These are phyloP conservation scores for Sporothrix humicola DNA, from an alignment of 2,329 filamentous ascomycete genomes.

Conservation along the genomic window DNA sequence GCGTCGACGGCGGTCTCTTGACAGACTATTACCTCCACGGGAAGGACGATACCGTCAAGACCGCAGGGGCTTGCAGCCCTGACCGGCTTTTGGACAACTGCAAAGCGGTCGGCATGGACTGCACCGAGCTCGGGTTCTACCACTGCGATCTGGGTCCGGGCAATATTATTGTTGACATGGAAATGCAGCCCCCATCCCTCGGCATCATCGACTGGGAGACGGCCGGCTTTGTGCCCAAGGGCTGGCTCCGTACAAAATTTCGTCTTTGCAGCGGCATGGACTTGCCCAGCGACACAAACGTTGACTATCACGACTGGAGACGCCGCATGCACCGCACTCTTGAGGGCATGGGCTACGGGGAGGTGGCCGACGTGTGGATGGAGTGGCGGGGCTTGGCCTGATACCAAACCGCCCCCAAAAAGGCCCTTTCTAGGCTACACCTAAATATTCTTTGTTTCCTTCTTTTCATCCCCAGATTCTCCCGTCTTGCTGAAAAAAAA, in stretches of 20 bases:
- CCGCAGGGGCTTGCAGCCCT: neutral
- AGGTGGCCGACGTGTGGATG: slow-evolving; percentile 22
- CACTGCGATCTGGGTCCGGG: slow-evolving; percentile 17
- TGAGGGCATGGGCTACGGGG: slow-evolving; percentile 1
- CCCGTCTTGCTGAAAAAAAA: no score
- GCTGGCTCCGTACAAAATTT: slow-evolving; percentile 21
- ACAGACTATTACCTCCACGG: neutral
- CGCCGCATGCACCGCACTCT: neutral
- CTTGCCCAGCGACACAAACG: neutral
- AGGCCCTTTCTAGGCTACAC: no score
- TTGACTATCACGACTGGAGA: slow-evolving; percentile 14
- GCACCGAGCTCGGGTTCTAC: slow-evolving; percentile 4
- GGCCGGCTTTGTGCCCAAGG: slow-evolving; percentile 16
- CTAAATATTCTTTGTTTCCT: no score
- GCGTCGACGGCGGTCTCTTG: slow-evolving; percentile 18
- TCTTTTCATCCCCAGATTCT: no score
- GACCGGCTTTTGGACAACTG: neutral
- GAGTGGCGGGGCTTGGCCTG: neutral
- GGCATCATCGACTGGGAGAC: slow-evolving; percentile 21
- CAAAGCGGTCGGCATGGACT: slow-evolving; percentile 1
- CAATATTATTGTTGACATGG: neutral
- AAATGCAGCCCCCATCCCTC: no score
- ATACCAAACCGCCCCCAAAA: no score
- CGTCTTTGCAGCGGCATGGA: slow-evolving; percentile 7
- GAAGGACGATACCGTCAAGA: neutral